Evolutionary conservation across 106 monocot genomes (phyloP), one percentile per base, ranked within the genome.

Genomic region (Triglochin maritima): DNA sequence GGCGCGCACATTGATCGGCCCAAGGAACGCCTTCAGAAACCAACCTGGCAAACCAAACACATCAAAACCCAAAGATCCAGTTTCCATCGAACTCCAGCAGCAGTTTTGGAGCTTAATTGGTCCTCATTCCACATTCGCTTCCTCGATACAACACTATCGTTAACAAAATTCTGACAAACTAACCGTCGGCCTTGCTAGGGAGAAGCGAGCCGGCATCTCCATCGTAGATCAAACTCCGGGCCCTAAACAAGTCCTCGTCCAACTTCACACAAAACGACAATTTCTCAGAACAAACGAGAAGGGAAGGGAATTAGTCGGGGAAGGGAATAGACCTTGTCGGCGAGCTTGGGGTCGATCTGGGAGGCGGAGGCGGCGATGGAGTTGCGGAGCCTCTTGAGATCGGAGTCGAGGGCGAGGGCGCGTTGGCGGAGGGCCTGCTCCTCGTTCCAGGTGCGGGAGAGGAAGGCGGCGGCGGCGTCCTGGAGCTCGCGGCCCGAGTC

Each of bases 21-120:
- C 96, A 50, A 96, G 88, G 71, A 98, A 86, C 74, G 86, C 86
- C 79, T 74, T 88, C 78, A 98, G 69, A 67, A 98, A 98, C 43
- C 77, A 69, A 13, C 88, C 96, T 98, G 58, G 44, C 14, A 8
- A 71, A 49, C 2, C 66, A 74, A 47, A 47, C 9, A 72, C 14
- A 44, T 56, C 44, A 52, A 2, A 8, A 52, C 29, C 2, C 49
- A 66, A 66, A 59, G 12, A 47, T 10, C 4, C 10, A 13, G 48
- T 64, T 16, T 48, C 29, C 29, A 29, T 29, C 29, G 29, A 29
- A 29, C 29, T 29, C 29, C 29, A 29, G 29, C 29, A 29, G 29
- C 29, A 29, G 29, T 29, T 29, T 29, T 29, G 29, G 1, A 29
- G 29, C 29, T 29, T 29, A 29, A 29, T 29, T 29, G 29, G 29